Percentiles rank a stretch among this genome's conserved stretches.
phyloP scores from a whole-genome alignment of 2,329 filamentous ascomycete species.

The Sporothrix pallida region DNA sequence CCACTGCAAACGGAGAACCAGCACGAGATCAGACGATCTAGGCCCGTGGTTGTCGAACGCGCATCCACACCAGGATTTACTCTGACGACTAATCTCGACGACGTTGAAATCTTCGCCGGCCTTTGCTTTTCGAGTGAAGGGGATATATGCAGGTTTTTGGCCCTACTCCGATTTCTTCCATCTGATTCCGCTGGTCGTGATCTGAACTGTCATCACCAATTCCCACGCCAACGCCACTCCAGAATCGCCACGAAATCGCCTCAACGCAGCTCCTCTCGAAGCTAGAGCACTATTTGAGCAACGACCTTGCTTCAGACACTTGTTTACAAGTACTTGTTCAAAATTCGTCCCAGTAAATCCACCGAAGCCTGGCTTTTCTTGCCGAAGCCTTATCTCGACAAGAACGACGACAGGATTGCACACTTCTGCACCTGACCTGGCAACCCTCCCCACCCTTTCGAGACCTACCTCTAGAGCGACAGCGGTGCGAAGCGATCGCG shows the following conservation, averaged over 20 bases:
- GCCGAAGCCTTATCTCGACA: not conserved
- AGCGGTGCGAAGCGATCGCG: slow-evolving; percentile 35
- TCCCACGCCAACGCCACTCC: slow-evolving; percentile 19
- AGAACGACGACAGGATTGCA: not conserved
- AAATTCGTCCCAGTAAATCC: not conserved
- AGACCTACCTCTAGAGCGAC: not conserved
- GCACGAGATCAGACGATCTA: slow-evolving; percentile 12
- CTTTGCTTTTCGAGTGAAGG: not conserved
- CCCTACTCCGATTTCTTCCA: not conserved
- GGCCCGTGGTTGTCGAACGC: not conserved
- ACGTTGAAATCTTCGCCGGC: not conserved
- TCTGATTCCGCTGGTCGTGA: not conserved
- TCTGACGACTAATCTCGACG: not conserved
- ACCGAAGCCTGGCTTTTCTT: not conserved
- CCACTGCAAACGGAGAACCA: not conserved
- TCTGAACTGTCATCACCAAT: not conserved
- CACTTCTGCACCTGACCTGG: not conserved
- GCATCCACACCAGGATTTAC: not conserved
- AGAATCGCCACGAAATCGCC: slow-evolving; percentile 15
- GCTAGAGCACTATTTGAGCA: not conserved
- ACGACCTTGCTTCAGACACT: not conserved
- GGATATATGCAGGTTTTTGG: not conserved
- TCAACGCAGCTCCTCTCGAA: not conserved
- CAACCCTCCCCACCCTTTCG: not conserved
- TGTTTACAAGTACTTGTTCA: not conserved